phyloP scores from a whole-genome alignment of 1,139 yeast species.

The Pichia sp. region DNA sequence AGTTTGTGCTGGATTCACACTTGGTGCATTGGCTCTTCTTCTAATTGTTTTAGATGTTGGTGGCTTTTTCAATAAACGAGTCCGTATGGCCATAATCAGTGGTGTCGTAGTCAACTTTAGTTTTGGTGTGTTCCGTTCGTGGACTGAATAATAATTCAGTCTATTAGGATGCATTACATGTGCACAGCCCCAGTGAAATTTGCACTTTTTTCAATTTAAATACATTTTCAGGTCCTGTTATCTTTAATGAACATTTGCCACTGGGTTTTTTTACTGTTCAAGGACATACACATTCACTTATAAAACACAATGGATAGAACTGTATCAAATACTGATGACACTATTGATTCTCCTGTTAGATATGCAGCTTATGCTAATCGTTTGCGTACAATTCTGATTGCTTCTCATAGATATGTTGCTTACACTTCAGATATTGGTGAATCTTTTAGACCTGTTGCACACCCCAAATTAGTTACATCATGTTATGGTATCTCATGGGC shows the following conservation, averaged over 20 bases:
- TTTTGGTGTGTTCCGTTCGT: constrained; percentile 8
- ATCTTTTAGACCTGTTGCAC: constrained; percentile 82
- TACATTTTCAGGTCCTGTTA: neutral
- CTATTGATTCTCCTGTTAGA: constrained; percentile 38
- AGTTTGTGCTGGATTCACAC: constrained; percentile 51
- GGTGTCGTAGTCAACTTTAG: constrained; percentile 36
- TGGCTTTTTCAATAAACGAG: constrained; percentile 49
- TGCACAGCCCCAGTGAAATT: neutral
- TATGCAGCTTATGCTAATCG: constrained; percentile 81
- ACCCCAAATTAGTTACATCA: constrained; percentile 53
- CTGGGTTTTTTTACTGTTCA: neutral
- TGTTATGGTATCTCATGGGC: constrained; percentile 78
- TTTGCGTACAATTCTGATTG: constrained; percentile 58
- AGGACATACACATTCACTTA: neutral
- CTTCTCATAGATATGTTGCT: constrained; percentile 82
- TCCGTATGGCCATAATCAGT: constrained; percentile 54
- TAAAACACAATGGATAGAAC: neutral
- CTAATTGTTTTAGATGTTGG: constrained; percentile 50
- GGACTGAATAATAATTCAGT: constrained; percentile 4
- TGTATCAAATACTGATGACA: constrained; percentile 5
- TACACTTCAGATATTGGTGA: constrained; percentile 86
- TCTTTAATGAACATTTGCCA: neutral
- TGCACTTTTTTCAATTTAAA: neutral
- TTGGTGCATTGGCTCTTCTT: constrained; percentile 57
- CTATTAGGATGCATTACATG: no score